A percentile compares a stretch with the other conserved stretches of the same genome.
phyloP scores from a whole-genome alignment of 192 early-diverging fungal species.

The Pilaira anomala region DNA sequence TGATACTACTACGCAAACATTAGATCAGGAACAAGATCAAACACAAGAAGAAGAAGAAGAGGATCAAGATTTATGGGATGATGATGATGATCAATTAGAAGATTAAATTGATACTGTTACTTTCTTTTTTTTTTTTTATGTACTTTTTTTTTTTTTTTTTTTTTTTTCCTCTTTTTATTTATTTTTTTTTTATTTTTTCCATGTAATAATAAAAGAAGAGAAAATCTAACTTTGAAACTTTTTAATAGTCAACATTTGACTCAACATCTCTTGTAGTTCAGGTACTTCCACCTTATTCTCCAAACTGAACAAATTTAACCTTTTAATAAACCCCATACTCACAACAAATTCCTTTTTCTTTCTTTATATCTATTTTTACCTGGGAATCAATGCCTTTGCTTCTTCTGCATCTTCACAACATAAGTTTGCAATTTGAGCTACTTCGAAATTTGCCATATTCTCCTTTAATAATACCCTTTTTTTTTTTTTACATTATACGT shows the following conservation, averaged over 20 bases:
- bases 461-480: constrained; percentile 19
- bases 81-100: neutral
- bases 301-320: constrained; percentile 46
- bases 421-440: constrained; percentile 88
- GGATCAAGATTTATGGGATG: constrained; percentile 11
- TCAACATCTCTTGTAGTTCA: constrained; percentile 70
- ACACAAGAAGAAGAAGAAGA: neutral
- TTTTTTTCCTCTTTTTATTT: too few species aligned
- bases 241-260: constrained; percentile 79
- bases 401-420: constrained; percentile 91
- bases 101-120: neutral
- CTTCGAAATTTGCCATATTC: constrained; percentile 72
- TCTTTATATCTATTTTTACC: constrained; percentile 54
- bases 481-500: neutral
- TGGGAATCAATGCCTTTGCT: constrained; percentile 87
- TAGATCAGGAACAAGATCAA: neutral
- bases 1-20: neutral
- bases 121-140: neutral
- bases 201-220: neutral
- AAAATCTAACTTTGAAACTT: constrained; percentile 70
- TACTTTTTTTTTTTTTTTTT: constrained; percentile 1
- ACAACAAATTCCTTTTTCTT: neutral
- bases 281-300: constrained; percentile 72
- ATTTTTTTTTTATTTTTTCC: neutral
- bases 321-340: neutral